Percentiles rank a stretch among this genome's conserved stretches.
Conservation (phyloP, 345 rosid species). For the Brassica juncea region DNA sequence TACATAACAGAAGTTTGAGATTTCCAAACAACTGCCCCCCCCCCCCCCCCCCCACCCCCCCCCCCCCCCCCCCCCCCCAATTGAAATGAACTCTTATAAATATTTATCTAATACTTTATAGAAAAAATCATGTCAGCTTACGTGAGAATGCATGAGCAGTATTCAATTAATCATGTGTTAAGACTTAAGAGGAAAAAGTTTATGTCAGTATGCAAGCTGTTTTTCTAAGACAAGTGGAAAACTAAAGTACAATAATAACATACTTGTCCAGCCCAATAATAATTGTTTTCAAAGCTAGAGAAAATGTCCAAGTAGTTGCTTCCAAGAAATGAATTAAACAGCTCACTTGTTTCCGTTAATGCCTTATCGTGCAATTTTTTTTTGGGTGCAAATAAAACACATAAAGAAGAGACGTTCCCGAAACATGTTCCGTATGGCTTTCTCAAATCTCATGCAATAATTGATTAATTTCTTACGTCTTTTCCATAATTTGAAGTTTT, state of each 20-base stretch:
- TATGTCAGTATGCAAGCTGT: background rate
- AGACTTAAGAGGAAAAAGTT: background rate
- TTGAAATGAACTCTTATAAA: background rate
- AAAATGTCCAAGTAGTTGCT: constrained; percentile 38
- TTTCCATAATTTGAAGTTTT: background rate
- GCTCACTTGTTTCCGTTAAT: constrained; percentile 23
- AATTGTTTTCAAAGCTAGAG: constrained; percentile 11
- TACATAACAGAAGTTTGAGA: no score
- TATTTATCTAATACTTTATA: background rate
- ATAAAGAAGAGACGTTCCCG: constrained; percentile 28
- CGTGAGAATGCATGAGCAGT: constrained; percentile 25
- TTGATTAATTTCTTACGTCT: background rate
- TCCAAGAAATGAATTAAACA: constrained; percentile 37
- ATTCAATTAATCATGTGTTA: background rate
- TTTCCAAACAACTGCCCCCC: no score
- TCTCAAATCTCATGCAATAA: constrained; percentile 31
- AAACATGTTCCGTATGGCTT: constrained; percentile 42
- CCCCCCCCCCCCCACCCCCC: background rate
- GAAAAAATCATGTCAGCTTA: background rate
- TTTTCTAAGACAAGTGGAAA: constrained; percentile 17
- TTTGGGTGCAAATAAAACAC: background rate
- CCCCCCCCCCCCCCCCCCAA: background rate
- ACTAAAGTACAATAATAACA: background rate
- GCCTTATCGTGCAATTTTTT: constrained; percentile 30
- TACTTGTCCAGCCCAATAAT: constrained; percentile 2